Conservation (phyloP, 495 filamentous ascomycete species). For the Cercophora sp. region DNA sequence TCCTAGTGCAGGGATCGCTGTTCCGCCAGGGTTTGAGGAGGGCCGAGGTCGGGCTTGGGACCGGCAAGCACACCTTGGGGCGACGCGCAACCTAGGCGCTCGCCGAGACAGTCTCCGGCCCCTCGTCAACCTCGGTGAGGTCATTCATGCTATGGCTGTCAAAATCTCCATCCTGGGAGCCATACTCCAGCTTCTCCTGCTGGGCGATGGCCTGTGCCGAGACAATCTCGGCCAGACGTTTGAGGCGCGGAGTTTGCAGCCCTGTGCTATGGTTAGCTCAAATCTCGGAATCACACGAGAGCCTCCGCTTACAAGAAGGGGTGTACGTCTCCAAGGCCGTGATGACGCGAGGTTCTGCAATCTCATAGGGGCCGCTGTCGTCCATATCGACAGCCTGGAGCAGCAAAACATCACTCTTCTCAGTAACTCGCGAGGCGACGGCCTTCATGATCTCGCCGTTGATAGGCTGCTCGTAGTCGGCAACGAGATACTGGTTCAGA, state of each 20-base stretch:
- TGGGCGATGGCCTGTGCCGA: conserved; percentile 92
- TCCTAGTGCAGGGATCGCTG: not conserved
- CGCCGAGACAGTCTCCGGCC: conserved; percentile 22
- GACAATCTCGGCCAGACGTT: conserved; percentile 95
- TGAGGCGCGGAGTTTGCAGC: conserved; percentile 93
- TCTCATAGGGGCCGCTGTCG: conserved; percentile 98
- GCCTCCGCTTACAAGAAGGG: conserved; percentile 70
- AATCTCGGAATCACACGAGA: not conserved
- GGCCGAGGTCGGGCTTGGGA: conserved; percentile 12
- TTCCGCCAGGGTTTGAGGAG: conserved; percentile 20
- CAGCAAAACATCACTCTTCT: conserved; percentile 95
- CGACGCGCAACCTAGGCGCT: conserved; percentile 29
- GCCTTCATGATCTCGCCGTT: conserved; percentile 99
- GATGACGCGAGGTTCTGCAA: conserved; percentile 92
- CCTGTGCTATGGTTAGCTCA: conserved; percentile 44
- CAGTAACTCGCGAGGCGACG: conserved; percentile 91
- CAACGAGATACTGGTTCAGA: conserved; percentile 96
- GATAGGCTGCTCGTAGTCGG: conserved; percentile 98
- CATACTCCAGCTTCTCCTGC: conserved; percentile 73
- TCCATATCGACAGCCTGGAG: conserved; percentile 97
- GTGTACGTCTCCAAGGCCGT: conserved; percentile 97
- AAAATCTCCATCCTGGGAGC: conserved; percentile 34
- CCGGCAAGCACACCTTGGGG: not conserved
- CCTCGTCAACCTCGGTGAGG: conserved; percentile 43
- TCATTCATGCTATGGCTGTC: conserved; percentile 33